A percentile compares a stretch with the other conserved stretches of the same genome.
Evolutionary conservation across 306 rosid species (phyloP).

Genomic region (Vigna hirtella): DNA sequence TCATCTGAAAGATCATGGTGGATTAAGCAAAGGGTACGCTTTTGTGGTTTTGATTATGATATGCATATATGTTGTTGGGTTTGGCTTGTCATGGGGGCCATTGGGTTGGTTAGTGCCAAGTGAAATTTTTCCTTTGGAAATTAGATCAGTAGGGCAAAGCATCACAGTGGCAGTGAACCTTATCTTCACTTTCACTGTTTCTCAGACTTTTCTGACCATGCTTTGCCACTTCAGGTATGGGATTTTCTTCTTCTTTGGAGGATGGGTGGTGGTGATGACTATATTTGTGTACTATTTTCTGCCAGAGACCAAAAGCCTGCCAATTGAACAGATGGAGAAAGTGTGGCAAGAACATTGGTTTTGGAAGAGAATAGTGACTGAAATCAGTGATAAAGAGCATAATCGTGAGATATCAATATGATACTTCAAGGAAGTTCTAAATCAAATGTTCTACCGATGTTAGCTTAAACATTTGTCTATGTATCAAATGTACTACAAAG

Average conservation of each 20-base stretch:
- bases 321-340: conserved; percentile 53
- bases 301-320: conserved; percentile 46
- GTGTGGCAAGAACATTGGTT: conserved; percentile 64
- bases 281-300: conserved; percentile 45
- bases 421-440: neutral
- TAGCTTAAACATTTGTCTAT: neutral
- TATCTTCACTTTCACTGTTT: conserved; percentile 55
- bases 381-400: conserved; percentile 18
- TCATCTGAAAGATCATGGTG: conserved; percentile 50
- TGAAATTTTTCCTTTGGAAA: conserved; percentile 58
- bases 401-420: conserved; percentile 29
- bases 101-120: conserved; percentile 56
- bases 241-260: conserved; percentile 65
- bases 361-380: conserved; percentile 52
- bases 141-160: conserved; percentile 56
- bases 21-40: conserved; percentile 51
- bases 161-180: conserved; percentile 58
- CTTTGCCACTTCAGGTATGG: conserved; percentile 57
- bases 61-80: conserved; percentile 56
- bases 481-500: neutral
- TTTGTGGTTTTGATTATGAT: conserved; percentile 49
- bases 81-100: conserved; percentile 64
- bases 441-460: neutral
- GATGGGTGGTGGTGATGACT: conserved; percentile 61
- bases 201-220: conserved; percentile 58